Base-by-base conservation (phyloP, 495 filamentous ascomycete species). In the Aspergillus affinis region DNA sequence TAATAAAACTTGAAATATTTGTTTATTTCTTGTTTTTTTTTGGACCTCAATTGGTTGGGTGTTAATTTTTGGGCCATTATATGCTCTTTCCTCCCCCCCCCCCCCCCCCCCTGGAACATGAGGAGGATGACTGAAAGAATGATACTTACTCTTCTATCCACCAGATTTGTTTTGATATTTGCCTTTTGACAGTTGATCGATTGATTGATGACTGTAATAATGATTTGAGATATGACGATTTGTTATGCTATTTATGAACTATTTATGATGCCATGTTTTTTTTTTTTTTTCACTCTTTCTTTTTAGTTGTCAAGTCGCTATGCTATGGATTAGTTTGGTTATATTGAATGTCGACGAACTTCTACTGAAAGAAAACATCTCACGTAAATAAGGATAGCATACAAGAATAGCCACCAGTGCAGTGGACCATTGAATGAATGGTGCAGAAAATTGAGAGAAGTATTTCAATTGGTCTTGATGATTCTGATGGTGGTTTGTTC, bases 301-400 rank as follows among this genome's bases (percentile, higher is more conserved):
- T 36, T 54, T 32, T 20, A 27, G 5, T 27, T n/a, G n/a, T n/a
- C n/a, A n/a, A 52, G 19, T 30, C 29, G 29, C 8, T 30, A 27
- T 63, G 13, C 41, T 18, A 10, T 0, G 46, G 18, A 15, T 54
- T 29, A 51, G 21, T 51, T 61, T 51, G 47, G n/a, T n/a, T n/a
- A n/a, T n/a, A 26, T 2, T 26, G 23, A 26, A 26, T 26, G 23
- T 26, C 23, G 4, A 26, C n/a, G n/a, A n/a, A n/a, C n/a, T n/a
- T n/a, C 23, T 26, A 26, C 23, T 26, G 23, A 26, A 26, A 2
- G 2, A 26, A 26, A 26, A 2, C 23, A 26, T 26, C 23, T 26
- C 23, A 26, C 23, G 23, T 26, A 26, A 4, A 26, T 4, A 26
- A 26, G 4, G 23, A 26, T 26, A 26, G 2, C 4, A 26, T 26